Evolutionary conservation across 495 filamentous ascomycete species (phyloP).

Genomic region (Neohortaea acidophila): DNA sequence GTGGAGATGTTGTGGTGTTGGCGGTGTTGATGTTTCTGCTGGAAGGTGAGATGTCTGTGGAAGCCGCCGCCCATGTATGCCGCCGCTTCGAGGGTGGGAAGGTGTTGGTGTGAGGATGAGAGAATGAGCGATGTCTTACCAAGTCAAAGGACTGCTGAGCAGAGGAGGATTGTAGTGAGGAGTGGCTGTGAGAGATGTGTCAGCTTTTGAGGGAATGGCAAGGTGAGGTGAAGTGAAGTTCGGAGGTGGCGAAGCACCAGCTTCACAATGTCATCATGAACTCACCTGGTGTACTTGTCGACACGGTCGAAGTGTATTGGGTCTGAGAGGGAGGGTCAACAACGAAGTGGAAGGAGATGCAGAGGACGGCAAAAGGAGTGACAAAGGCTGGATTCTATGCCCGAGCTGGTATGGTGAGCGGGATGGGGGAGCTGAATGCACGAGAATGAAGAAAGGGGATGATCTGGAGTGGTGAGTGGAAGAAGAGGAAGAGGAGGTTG

Average conservation of each 20-base stretch:
- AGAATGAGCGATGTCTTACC: conserved; percentile 2
- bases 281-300: too few species aligned
- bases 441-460: conserved; percentile 15
- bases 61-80: too few species aligned
- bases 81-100: too few species aligned
- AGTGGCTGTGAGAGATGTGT: not conserved
- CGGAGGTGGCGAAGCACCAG: too few species aligned
- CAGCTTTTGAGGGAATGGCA: too few species aligned
- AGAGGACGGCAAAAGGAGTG: conserved; percentile 14
- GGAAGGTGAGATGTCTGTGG: not conserved
- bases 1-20: not conserved
- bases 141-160: not conserved
- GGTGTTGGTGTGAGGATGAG: too few species aligned
- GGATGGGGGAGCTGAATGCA: too few species aligned
- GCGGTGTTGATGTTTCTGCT: not conserved
- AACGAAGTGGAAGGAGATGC: conserved; percentile 11
- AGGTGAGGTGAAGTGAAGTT: too few species aligned
- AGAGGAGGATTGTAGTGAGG: not conserved
- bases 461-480: conserved; percentile 1
- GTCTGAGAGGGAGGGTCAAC: too few species aligned
- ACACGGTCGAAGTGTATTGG: too few species aligned
- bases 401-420: conserved; percentile 8
- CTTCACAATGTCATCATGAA: too few species aligned
- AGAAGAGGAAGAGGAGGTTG: conserved; percentile 14
- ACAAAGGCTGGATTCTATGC: conserved; percentile 11